phyloP scores from a whole-genome alignment of 1,284 basidiomycete species.

The Amylostereum areolatum region DNA sequence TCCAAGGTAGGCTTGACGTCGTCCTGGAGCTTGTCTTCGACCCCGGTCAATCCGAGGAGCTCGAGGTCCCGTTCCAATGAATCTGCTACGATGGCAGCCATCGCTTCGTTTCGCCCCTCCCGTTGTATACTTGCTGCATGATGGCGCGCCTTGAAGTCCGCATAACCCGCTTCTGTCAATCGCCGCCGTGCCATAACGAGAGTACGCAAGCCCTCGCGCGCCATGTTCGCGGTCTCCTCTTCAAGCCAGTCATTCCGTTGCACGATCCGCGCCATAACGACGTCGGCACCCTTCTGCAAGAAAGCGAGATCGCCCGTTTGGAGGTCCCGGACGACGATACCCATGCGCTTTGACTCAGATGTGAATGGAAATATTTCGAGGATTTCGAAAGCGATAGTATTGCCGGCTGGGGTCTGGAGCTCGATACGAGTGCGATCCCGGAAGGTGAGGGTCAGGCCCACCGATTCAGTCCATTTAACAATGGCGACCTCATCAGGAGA shows the following conservation, averaged over 20 bases:
- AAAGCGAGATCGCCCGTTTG: constrained; percentile 79
- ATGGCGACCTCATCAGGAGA: constrained; percentile 99
- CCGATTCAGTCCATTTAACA: constrained; percentile 95
- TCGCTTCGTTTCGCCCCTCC: constrained; percentile 79
- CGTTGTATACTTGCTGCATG: constrained; percentile 73
- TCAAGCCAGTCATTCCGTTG: constrained; percentile 99
- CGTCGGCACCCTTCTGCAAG: constrained; percentile 96
- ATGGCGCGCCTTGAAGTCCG: constrained; percentile 72
- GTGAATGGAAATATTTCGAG: constrained; percentile 98
- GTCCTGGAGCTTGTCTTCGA: constrained; percentile 98
- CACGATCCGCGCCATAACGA: constrained; percentile 93
- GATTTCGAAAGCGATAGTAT: constrained; percentile 72
- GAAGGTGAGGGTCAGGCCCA: constrained; percentile 83
- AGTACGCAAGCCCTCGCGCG: constrained; percentile 91
- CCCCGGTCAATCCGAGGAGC: constrained; percentile 90
- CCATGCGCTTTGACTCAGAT: constrained; percentile 98
- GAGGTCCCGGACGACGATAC: constrained; percentile 86
- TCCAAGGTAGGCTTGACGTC: constrained; percentile 95
- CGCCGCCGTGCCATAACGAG: constrained; percentile 87
- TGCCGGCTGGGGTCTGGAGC: constrained; percentile 63
- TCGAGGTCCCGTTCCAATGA: constrained; percentile 89
- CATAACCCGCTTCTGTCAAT: constrained; percentile 66
- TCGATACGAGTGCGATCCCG: constrained; percentile 88
- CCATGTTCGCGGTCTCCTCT: constrained; percentile 99
- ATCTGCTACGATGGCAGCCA: constrained; percentile 69